These are phyloP conservation scores for Hansenula anomala DNA, from an alignment of 1,139 yeast species.

Conservation along the genomic window DNA sequence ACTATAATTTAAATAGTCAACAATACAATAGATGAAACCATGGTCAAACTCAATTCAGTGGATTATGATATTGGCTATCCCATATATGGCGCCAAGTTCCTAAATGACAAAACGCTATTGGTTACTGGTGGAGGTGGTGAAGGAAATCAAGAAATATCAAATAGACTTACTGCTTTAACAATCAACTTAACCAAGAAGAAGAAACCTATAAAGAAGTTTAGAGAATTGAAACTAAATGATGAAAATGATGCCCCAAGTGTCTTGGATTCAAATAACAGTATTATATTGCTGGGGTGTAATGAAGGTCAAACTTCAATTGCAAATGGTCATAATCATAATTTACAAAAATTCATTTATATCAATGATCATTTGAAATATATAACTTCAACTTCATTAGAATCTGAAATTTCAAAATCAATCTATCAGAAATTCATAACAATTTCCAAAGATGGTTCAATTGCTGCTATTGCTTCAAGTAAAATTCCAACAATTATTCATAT, in stretches of 20 bases:
- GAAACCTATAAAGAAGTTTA: conserved; percentile 48
- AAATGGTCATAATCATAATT: conserved; percentile 62
- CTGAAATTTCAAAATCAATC: conserved; percentile 33
- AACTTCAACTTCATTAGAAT: conserved; percentile 48
- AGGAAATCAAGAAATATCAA: conserved; percentile 77
- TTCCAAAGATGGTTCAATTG: conserved; percentile 52
- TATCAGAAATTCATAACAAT: conserved; percentile 58
- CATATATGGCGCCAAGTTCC: conserved; percentile 71
- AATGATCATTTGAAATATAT: conserved; percentile 44
- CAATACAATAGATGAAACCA: too few relatives aligned
- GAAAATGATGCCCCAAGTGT: conserved; percentile 74
- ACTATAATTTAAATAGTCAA: too few relatives aligned
- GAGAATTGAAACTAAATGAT: conserved; percentile 59
- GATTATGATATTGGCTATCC: conserved; percentile 69
- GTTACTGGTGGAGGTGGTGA: conserved; percentile 97
- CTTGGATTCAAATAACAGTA: conserved; percentile 48
- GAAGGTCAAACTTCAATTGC: conserved; percentile 54
- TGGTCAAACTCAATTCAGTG: conserved; percentile 26
- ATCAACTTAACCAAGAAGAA: conserved; percentile 52
- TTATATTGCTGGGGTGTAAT: conserved; percentile 72
- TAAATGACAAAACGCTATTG: conserved; percentile 56
- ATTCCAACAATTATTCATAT: conserved; percentile 57
- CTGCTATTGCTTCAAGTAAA: conserved; percentile 61
- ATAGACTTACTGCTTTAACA: conserved; percentile 68
- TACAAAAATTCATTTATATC: conserved; percentile 56